Percentiles rank a stretch among this genome's conserved stretches.
Evolutionary conservation across 176 grass and related monocot species (phyloP).

Genomic region (Triticum urartu): DNA sequence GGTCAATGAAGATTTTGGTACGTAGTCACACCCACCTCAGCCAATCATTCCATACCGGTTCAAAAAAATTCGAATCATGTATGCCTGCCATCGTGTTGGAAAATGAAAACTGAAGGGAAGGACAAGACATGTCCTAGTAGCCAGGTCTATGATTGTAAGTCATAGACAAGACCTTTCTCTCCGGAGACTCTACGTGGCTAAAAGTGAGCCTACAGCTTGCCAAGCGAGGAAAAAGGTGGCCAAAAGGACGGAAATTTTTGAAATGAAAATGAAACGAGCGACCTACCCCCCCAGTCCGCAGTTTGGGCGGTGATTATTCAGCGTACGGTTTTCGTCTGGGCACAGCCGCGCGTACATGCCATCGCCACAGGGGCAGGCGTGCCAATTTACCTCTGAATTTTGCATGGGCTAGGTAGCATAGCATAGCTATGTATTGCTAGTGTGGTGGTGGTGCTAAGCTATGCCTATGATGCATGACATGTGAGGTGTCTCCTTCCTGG

Average conservation of each 20-base stretch:
- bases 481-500: not conserved
- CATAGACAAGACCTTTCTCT: not conserved
- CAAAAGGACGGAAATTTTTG: constrained; percentile 14
- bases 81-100: not conserved
- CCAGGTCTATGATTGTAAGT: not conserved
- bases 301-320: not conserved
- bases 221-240: not conserved
- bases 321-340: not conserved
- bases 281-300: not conserved
- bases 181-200: constrained; percentile 15
- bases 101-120: constrained; percentile 8
- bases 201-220: constrained; percentile 43
- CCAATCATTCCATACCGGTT: not conserved
- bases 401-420: not conserved
- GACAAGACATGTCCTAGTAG: not conserved
- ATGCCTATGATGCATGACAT: not conserved
- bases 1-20: not conserved
- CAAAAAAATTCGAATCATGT: constrained; percentile 34
- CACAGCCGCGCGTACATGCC: too few relatives aligned
- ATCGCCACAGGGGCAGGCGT: not conserved
- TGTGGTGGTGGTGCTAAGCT: not conserved
- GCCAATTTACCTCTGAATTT: not conserved
- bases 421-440: not conserved
- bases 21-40: not conserved
- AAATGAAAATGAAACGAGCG: constrained; percentile 9